Evolutionary conservation across 257 asterid genomes (phyloP), one percentile per base, ranked within the genome.

Genomic region (Salvia rosmarinus): DNA sequence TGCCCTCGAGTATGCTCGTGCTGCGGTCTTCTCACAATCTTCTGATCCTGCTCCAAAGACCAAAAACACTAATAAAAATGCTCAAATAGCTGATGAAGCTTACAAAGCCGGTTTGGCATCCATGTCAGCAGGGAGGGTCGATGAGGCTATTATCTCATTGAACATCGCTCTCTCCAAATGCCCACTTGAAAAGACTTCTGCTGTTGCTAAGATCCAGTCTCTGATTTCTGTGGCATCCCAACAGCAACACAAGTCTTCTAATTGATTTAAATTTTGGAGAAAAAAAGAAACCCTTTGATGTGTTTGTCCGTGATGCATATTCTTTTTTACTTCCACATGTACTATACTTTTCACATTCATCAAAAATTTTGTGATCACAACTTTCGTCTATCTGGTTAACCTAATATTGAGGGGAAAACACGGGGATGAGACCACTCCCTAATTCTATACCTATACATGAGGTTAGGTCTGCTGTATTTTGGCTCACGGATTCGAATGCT

Each of bases 121-220:
- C 42, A 77, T 86, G 89, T 84, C 85, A 54, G 81, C 85, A 3
- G 89, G 88, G 60, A 85, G 85, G 64, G 76, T 68, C 6, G 85
- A 82, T 2, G 83, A 81, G 54, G 90, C 87, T 44, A 73, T 84
- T 12, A 37, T 77, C 69, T 82, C 87, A 5, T 63, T 82, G 35
- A 82, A 84, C 71, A 12, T 73, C 50, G 90, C 90, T 37, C 87
- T 86, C 54, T 79, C 95, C 72, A 81, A 78, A 20, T 86, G 91
- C 81, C 88, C 90, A 0, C 90, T 85, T 10, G 82, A 82, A n/a
- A 74, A 71, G 82, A 81, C 84, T 14, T 77, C 79, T 69, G 91
- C 89, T 30, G 62, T 88, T 75, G 75, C 82, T 65, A 88, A 84
- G 78, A 72, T 88, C 74, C 87, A 78, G 71, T 84, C 89, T 64